Conservation (phyloP, 2,329 filamentous ascomycete genomes). For the Colletotrichum lindemuthianum region DNA sequence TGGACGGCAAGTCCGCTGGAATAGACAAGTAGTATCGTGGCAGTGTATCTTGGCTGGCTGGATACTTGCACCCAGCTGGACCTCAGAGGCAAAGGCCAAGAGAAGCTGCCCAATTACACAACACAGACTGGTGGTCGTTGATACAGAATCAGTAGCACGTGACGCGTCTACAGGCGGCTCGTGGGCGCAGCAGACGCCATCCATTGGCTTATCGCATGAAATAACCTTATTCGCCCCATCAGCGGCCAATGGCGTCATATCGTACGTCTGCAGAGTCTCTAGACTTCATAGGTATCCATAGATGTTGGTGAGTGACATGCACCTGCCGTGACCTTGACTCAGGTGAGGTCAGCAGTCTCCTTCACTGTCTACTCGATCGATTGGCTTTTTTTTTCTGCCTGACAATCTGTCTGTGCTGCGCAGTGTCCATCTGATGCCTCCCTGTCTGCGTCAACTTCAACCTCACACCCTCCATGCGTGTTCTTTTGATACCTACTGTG, state of each 20-base stretch:
- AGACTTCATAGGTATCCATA: background rate
- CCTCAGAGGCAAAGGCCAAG: background rate
- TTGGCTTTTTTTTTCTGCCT: background rate
- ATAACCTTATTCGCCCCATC: conserved; percentile 26
- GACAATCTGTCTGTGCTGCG: too few relatives aligned
- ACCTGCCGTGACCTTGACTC: background rate
- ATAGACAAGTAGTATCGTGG: conserved; percentile 29
- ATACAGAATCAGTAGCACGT: conserved; percentile 14
- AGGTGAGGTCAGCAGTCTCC: too few relatives aligned
- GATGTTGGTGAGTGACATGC: background rate
- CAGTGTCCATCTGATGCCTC: background rate
- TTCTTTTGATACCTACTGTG: background rate
- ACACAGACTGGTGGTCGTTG: conserved; percentile 9
- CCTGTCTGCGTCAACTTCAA: too few relatives aligned
- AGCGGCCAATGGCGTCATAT: conserved; percentile 27
- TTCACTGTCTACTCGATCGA: background rate
- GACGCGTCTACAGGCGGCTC: background rate
- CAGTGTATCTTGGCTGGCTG: conserved; percentile 27
- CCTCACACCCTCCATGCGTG: background rate
- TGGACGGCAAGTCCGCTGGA: conserved; percentile 27
- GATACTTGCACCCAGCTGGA: conserved; percentile 21
- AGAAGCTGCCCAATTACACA: conserved; percentile 21
- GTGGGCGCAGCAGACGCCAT: conserved; percentile 14
- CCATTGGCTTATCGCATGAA: conserved; percentile 25
- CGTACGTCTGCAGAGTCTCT: conserved; percentile 15